Conservation (phyloP, 352 stramenopile species). For the Phytophthora melonis region DNA sequence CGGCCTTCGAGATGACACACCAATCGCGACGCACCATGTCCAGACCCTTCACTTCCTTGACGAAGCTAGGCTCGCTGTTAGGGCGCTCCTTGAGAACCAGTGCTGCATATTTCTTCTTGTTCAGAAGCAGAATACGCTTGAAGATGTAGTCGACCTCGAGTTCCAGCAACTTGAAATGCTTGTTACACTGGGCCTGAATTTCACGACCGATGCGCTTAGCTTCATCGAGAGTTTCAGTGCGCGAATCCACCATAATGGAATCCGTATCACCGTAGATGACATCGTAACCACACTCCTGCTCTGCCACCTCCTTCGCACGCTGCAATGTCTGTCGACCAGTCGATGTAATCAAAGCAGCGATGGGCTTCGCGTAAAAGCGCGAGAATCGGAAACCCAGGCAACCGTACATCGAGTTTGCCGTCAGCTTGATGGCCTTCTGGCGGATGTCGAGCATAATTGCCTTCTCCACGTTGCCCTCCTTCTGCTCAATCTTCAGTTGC, state of each 20-base stretch:
- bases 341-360: constrained; percentile 99
- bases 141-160: constrained; percentile 99
- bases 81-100: constrained; percentile 92
- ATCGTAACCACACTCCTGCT: constrained; percentile 97
- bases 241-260: constrained; percentile 99
- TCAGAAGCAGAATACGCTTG: constrained; percentile 98
- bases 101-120: constrained; percentile 99
- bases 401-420: constrained; percentile 99
- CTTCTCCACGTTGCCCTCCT: constrained; percentile 87
- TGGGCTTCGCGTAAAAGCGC: constrained; percentile 98
- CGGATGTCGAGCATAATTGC: constrained; percentile 97
- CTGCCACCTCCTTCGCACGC: constrained; percentile 97
- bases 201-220: constrained; percentile 95
- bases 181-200: constrained; percentile 99
- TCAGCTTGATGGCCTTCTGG: constrained; percentile 99
- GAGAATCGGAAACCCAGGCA: constrained; percentile 99
- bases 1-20: constrained; percentile 98
- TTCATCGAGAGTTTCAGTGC: constrained; percentile 93
- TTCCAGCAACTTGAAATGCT: constrained; percentile 99
- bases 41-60: constrained; percentile 98
- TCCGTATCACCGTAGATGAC: constrained; percentile 99
- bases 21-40: constrained; percentile 99
- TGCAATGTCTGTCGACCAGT: constrained; percentile 99
- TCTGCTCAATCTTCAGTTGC: constrained; percentile 95
- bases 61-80: constrained; percentile 71